Conservation (phyloP, 139 green algal species). For the Marvania coccoides region DNA sequence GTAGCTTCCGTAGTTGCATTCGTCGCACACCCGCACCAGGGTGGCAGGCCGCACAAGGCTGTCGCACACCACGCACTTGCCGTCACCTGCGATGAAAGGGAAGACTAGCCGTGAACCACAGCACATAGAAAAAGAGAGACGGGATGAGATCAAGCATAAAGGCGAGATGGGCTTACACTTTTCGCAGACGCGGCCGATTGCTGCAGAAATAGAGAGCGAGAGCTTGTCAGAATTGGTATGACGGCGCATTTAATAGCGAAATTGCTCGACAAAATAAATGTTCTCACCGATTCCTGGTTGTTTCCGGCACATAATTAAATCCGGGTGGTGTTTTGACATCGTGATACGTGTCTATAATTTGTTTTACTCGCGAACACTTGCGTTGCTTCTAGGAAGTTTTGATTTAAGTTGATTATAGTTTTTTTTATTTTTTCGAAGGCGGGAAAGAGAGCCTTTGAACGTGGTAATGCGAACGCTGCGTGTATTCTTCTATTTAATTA, state of each 20-base stretch:
- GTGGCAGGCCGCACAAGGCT: constrained; percentile 91
- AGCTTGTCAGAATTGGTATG: background rate
- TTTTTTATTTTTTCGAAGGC: too few species aligned
- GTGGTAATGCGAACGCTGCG: too few species aligned
- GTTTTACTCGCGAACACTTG: too few species aligned
- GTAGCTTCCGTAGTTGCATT: constrained; percentile 98
- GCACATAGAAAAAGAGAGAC: background rate
- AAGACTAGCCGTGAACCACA: background rate
- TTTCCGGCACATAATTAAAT: constrained; percentile 98
- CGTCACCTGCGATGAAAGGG: constrained; percentile 60
- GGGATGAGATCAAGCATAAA: background rate
- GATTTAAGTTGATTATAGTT: too few species aligned
- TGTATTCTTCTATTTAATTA: too few species aligned
- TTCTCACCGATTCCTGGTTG: constrained; percentile 87
- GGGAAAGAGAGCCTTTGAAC: too few species aligned
- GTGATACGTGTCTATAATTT: too few species aligned
- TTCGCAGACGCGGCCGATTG: constrained; percentile 91
- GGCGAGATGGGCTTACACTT: constrained; percentile 56
- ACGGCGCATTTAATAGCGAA: too few species aligned
- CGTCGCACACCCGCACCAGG: constrained; percentile 96
- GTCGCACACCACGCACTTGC: constrained; percentile 97
- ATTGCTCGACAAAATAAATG: background rate
- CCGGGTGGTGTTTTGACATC: constrained; percentile 80
- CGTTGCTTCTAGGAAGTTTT: too few species aligned
- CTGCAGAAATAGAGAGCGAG: constrained; percentile 4